A percentile compares a stretch with the other conserved stretches of the same genome.
These are phyloP conservation scores for Penicillium polonicum DNA, from an alignment of 2,329 filamentous ascomycete genomes.

Conservation along the genomic window DNA sequence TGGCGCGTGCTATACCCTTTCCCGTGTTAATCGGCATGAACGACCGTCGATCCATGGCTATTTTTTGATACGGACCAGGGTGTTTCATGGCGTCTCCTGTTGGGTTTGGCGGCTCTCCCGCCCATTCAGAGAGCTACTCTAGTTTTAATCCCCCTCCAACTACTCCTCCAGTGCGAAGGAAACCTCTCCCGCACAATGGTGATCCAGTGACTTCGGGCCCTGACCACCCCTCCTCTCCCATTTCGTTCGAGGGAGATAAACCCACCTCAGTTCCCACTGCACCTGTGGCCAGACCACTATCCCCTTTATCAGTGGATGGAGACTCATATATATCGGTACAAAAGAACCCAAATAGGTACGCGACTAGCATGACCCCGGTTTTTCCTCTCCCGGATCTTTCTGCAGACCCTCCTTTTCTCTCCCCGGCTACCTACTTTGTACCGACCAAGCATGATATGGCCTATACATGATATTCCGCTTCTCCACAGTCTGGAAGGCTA, in stretches of 20 bases:
- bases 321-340: conserved; percentile 32
- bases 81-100: conserved; percentile 24
- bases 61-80: conserved; percentile 24
- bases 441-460: conserved; percentile 14
- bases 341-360: conserved; percentile 44
- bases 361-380: conserved; percentile 4
- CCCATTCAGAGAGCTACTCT: conserved; percentile 15
- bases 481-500: conserved; percentile 25
- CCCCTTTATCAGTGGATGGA: conserved; percentile 28
- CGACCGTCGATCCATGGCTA: conserved; percentile 27
- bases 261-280: conserved; percentile 20
- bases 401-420: conserved; percentile 1
- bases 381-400: conserved; percentile 9
- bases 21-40: conserved; percentile 25
- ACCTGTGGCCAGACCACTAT: conserved; percentile 19
- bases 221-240: conserved; percentile 25
- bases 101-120: conserved; percentile 20
- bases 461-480: conserved; percentile 24
- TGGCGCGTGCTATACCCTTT: conserved; percentile 18
- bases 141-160: conserved; percentile 30
- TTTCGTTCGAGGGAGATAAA: conserved; percentile 28
- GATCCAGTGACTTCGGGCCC: conserved; percentile 37
- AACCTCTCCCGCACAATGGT: conserved; percentile 54
- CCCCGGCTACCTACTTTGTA: conserved; percentile 1
- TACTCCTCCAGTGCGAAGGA: conserved; percentile 47